Conservation (phyloP, 2,329 filamentous ascomycete genomes). For the Alternaria burnsii region DNA sequence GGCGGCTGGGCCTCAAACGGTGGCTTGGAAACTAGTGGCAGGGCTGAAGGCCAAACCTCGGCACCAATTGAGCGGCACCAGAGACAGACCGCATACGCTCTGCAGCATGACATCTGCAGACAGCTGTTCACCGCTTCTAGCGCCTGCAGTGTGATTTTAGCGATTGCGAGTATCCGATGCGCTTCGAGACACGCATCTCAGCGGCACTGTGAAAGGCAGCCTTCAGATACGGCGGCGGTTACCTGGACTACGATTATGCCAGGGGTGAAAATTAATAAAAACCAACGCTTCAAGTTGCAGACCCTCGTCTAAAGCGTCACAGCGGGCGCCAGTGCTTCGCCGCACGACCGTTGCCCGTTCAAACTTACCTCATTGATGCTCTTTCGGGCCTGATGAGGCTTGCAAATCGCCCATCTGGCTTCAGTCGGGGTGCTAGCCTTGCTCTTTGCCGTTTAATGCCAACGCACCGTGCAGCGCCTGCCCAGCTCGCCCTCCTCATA, state of each 20-base stretch:
- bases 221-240: slow-evolving; percentile 25
- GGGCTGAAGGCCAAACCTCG: slow-evolving; percentile 36
- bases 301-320: slow-evolving; percentile 38
- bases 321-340: slow-evolving; percentile 36
- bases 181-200: not conserved
- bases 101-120: slow-evolving; percentile 46
- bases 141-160: slow-evolving; percentile 19
- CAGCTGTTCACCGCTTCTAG: slow-evolving; percentile 41
- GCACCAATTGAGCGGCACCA: slow-evolving; percentile 30
- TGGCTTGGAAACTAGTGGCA: slow-evolving; percentile 30
- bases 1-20: slow-evolving; percentile 37
- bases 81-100: slow-evolving; percentile 22
- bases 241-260: slow-evolving; percentile 32
- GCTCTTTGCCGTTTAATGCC: slow-evolving; percentile 35
- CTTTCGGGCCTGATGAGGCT: slow-evolving; percentile 32
- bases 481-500: slow-evolving; percentile 20
- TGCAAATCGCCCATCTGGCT: slow-evolving; percentile 34
- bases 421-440: slow-evolving; percentile 35
- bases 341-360: slow-evolving; percentile 34
- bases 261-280: slow-evolving; percentile 22
- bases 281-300: slow-evolving; percentile 22
- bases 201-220: slow-evolving; percentile 3
- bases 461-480: slow-evolving; percentile 49
- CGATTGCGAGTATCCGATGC: not conserved
- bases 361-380: slow-evolving; percentile 29